These are phyloP conservation scores for Venturiaceae sp. DNA, from an alignment of 2,329 filamentous ascomycete genomes.

Conservation along the genomic window DNA sequence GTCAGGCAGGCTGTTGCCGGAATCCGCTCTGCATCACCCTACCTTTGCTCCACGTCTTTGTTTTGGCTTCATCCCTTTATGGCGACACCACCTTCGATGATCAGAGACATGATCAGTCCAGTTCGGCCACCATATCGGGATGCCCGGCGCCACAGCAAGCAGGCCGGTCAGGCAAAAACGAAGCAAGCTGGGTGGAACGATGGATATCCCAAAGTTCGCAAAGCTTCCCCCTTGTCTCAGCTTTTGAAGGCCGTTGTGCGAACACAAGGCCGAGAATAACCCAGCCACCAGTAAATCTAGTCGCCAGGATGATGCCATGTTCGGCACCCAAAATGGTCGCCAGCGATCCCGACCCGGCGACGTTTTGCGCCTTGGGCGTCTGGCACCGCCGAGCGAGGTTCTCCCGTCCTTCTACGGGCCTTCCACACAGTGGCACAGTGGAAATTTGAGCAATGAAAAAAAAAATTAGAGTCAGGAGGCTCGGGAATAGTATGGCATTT, in stretches of 20 bases:
- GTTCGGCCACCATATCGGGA: too few species aligned
- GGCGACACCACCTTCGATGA: too few species aligned
- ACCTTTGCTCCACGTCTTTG: too few species aligned
- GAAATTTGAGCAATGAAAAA: neutral
- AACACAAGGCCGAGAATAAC: neutral
- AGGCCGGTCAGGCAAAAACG: too few species aligned
- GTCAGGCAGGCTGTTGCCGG: too few species aligned
- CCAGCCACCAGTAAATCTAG: neutral
- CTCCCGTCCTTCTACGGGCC: neutral
- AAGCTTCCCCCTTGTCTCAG: neutral
- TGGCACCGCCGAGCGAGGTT: neutral
- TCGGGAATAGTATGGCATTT: neutral
- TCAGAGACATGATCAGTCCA: too few species aligned
- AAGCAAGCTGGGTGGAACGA: neutral
- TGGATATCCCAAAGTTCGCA: too few species aligned
- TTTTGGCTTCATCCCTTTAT: too few species aligned
- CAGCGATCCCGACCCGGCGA: neutral
- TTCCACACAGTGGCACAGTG: neutral
- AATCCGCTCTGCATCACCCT: too few species aligned
- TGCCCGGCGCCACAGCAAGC: neutral
- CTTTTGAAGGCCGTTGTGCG: too few species aligned
- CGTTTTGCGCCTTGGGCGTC: too few species aligned
- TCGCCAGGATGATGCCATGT: neutral
- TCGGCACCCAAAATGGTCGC: neutral
- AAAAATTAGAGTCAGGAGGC: neutral